Evolutionary conservation across 2,329 filamentous ascomycete species (phyloP).

Genomic region (Trichoderma harzianum): DNA sequence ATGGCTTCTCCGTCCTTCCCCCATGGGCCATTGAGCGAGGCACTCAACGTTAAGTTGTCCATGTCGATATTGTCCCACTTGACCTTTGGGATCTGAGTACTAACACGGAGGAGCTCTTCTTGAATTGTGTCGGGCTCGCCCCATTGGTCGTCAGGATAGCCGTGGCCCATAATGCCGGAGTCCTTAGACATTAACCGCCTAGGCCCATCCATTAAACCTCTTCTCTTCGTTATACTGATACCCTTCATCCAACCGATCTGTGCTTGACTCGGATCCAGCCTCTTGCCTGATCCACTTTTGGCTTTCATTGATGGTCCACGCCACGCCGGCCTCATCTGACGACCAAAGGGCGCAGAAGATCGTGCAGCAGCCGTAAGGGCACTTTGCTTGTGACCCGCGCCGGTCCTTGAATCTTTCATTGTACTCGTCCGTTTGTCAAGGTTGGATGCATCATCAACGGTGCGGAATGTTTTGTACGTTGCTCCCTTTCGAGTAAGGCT

Average conservation of each 20-base stretch:
- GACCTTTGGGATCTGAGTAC: constrained; percentile 59
- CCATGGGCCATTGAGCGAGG: constrained; percentile 65
- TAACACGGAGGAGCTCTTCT: constrained; percentile 62
- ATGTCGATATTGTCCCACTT: constrained; percentile 63
- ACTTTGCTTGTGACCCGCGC: constrained; percentile 43
- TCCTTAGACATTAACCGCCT: constrained; percentile 51
- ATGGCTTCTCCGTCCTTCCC: constrained; percentile 54
- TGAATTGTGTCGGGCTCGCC: constrained; percentile 60
- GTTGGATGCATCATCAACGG: constrained; percentile 58
- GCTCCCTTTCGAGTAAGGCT: constrained; percentile 80
- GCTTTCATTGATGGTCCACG: constrained; percentile 58
- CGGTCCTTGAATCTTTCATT: constrained; percentile 58
- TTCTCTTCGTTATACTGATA: constrained; percentile 60
- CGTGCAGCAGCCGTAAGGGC: constrained; percentile 45
- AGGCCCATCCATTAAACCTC: constrained; percentile 38
- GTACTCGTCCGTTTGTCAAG: constrained; percentile 58
- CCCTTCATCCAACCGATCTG: constrained; percentile 70
- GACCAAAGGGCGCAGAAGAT: constrained; percentile 28
- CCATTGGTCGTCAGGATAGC: constrained; percentile 55
- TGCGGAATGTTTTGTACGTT: constrained; percentile 78
- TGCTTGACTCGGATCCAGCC: constrained; percentile 47
- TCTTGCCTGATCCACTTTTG: constrained; percentile 41
- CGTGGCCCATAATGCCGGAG: constrained; percentile 49
- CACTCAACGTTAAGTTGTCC: constrained; percentile 55
- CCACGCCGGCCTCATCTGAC: constrained; percentile 43